Evolutionary conservation across 177 flowering plant genomes (phyloP).

Genomic region (Vitis hybrid): DNA sequence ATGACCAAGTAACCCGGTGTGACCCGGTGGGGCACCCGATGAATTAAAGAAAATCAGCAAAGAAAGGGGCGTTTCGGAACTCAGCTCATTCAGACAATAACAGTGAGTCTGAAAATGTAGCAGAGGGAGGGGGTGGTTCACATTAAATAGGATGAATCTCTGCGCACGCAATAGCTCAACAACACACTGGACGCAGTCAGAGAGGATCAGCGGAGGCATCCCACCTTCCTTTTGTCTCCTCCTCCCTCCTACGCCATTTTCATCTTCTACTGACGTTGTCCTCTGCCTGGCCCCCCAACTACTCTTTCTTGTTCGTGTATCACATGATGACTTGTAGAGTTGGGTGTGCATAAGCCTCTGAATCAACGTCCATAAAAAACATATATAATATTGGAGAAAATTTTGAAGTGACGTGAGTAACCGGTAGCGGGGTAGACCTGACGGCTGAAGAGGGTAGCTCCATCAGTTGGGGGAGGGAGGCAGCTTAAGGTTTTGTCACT

Average conservation of each 20-base stretch:
- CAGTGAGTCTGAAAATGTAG: neutral
- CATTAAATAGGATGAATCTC: slow-evolving; percentile 11
- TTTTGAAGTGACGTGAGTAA: neutral
- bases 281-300: too few relatives aligned
- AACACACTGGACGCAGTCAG: slow-evolving; percentile 8
- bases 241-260: neutral
- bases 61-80: too few relatives aligned
- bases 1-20: too few relatives aligned
- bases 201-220: neutral
- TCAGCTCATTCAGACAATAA: neutral
- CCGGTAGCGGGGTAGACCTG: neutral
- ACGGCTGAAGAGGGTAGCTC: neutral
- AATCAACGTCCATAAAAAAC: too few relatives aligned
- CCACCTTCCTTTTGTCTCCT: slow-evolving; percentile 15
- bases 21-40: too few relatives aligned
- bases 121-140: neutral
- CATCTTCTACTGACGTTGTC: too few relatives aligned
- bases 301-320: too few relatives aligned
- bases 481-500: slow-evolving; percentile 25
- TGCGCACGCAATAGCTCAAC: slow-evolving; percentile 16
- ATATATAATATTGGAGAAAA: neutral
- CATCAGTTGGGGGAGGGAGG: slow-evolving; percentile 1
- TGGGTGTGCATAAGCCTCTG: too few relatives aligned
- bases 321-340: too few relatives aligned
- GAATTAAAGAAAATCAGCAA: too few relatives aligned